These are phyloP conservation scores for Blastocystis sp. DNA, from an alignment of 352 stramenopile genomes.

Conservation along the genomic window DNA sequence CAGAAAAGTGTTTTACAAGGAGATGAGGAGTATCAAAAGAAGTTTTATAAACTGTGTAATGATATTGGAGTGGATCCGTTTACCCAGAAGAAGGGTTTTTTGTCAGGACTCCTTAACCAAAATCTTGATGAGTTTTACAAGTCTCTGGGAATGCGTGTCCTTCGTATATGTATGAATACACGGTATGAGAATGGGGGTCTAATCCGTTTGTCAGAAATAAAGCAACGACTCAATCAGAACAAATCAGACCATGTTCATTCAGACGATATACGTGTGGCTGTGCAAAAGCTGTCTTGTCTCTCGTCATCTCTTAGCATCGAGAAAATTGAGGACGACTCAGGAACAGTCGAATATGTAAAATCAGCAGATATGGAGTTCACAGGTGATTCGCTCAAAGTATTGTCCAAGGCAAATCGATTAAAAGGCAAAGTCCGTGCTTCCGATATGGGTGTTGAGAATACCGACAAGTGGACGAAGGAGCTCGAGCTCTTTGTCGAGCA, in stretches of 20 bases:
- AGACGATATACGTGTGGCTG: conserved; percentile 37
- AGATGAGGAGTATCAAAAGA: conserved; percentile 54
- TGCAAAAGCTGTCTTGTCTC: neutral
- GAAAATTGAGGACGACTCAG: neutral
- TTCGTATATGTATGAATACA: conserved; percentile 27
- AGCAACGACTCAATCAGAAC: conserved; percentile 24
- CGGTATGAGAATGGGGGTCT: conserved; percentile 51
- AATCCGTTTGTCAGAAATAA: conserved; percentile 8
- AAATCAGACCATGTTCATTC: conserved; percentile 1
- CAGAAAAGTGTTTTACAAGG: conserved; percentile 19
- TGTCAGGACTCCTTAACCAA: conserved; percentile 26
- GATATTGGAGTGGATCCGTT: conserved; percentile 60
- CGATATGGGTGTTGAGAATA: conserved; percentile 17
- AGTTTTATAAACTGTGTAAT: conserved; percentile 58
- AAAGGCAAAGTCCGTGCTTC: conserved; percentile 38
- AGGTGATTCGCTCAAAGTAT: neutral
- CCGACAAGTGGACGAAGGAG: conserved; percentile 22
- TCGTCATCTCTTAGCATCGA: conserved; percentile 32
- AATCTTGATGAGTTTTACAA: conserved; percentile 56
- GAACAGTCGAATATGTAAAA: conserved; percentile 37
- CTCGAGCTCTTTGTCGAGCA: conserved; percentile 6
- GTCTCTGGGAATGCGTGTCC: conserved; percentile 37
- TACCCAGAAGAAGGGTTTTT: conserved; percentile 58
- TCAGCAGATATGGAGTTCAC: conserved; percentile 54
- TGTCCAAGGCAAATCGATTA: neutral